Percentiles rank a stretch among this genome's conserved stretches.
phyloP scores from a whole-genome alignment of 441 rosid genomes.

The Flueggea neowawraea region DNA sequence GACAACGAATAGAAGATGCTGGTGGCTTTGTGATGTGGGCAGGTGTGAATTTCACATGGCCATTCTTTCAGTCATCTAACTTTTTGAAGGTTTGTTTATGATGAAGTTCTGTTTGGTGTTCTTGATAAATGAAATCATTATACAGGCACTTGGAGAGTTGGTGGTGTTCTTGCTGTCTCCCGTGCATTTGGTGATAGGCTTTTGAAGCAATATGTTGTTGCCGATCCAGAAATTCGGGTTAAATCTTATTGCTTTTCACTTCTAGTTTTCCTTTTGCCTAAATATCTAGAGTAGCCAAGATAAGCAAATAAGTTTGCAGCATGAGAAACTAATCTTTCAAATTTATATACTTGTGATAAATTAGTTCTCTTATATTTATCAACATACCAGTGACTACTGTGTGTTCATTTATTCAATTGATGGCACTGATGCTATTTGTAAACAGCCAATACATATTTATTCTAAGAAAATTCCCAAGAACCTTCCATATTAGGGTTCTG shows the following conservation, averaged over 20 bases:
- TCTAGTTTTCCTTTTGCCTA: neutral
- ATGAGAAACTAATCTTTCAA: too few relatives aligned
- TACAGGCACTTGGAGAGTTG: slow-evolving; percentile 98
- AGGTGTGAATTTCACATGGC: slow-evolving; percentile 36
- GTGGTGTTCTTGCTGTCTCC: slow-evolving; percentile 98
- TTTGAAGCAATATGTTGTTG: slow-evolving; percentile 96
- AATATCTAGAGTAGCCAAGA: neutral
- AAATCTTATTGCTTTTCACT: slow-evolving; percentile 2
- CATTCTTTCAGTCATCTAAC: neutral
- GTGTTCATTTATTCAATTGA: too few relatives aligned
- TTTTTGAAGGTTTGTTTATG: neutral
- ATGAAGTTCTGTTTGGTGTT: neutral
- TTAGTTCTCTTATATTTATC: too few relatives aligned
- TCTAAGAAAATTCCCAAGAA: too few relatives aligned
- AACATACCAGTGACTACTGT: too few relatives aligned
- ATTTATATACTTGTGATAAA: too few relatives aligned
- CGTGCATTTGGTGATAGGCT: slow-evolving; percentile 99
- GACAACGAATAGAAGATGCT: slow-evolving; percentile 94
- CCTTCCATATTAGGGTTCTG: too few relatives aligned
- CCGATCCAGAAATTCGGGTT: slow-evolving; percentile 99
- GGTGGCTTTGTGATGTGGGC: slow-evolving; percentile 99
- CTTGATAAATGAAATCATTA: slow-evolving; percentile 14
- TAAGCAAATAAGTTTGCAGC: too few relatives aligned
- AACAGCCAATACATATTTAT: too few relatives aligned
- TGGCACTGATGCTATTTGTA: too few relatives aligned